These are phyloP conservation scores for Colletotrichum phormii DNA, from an alignment of 2,329 filamentous ascomycete species.

Conservation along the genomic window DNA sequence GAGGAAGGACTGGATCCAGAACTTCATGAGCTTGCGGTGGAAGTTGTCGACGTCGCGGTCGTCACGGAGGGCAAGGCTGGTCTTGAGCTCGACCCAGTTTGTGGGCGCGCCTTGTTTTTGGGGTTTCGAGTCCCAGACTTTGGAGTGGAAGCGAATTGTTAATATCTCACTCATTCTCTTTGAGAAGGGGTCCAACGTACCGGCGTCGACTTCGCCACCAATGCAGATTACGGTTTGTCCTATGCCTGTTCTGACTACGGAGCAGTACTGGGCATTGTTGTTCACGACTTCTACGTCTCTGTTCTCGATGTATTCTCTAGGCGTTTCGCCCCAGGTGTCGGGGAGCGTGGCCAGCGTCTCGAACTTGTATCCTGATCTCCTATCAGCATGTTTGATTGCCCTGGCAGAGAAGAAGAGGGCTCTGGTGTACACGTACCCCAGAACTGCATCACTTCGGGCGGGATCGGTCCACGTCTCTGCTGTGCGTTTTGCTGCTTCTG, in stretches of 20 bases:
- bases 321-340: constrained; percentile 76
- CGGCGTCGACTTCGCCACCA: constrained; percentile 92
- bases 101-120: constrained; percentile 72
- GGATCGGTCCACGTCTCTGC: constrained; percentile 56
- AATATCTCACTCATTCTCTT: background rate
- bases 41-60: constrained; percentile 79
- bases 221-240: constrained; percentile 81
- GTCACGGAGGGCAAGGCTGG: constrained; percentile 77
- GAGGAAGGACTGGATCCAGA: constrained; percentile 96
- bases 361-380: constrained; percentile 88
- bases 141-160: constrained; percentile 19
- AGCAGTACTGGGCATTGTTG: constrained; percentile 96
- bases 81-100: constrained; percentile 97
- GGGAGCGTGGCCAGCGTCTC: constrained; percentile 86
- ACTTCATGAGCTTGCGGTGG: constrained; percentile 91
- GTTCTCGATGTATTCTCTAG: constrained; percentile 81
- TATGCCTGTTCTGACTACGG: constrained; percentile 88
- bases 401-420: background rate
- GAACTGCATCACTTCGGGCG: constrained; percentile 87
- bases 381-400: constrained; percentile 11
- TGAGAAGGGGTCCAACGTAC: constrained; percentile 56
- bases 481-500: constrained; percentile 68
- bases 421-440: constrained; percentile 73
- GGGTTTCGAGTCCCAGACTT: constrained; percentile 86
- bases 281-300: constrained; percentile 79